These are phyloP conservation scores for Schwanniomyces sp. DNA, from an alignment of 805 yeast genomes.

Conservation along the genomic window DNA sequence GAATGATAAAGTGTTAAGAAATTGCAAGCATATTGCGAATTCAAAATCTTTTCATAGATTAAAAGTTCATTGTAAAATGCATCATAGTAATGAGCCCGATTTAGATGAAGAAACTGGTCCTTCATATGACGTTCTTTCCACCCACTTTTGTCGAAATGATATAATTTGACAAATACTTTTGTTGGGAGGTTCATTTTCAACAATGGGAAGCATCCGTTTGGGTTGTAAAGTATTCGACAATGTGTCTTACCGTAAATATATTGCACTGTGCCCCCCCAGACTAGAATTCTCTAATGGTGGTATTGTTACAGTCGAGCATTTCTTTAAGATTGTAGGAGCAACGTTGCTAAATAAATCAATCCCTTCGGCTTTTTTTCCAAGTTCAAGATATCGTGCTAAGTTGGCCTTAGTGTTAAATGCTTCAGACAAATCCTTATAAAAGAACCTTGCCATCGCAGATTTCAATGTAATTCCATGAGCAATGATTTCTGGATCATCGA, in stretches of 20 bases:
- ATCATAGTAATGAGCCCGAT: too few relatives aligned
- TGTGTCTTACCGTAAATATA: not conserved
- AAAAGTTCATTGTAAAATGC: too few relatives aligned
- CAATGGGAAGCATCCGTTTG: not conserved
- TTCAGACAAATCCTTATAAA: not conserved
- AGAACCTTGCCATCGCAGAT: slow-evolving; percentile 5
- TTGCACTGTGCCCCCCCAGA: not conserved
- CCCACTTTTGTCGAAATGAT: not conserved
- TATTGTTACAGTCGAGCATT: too few relatives aligned
- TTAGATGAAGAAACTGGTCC: too few relatives aligned
- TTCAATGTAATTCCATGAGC: slow-evolving; percentile 3
- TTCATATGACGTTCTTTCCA: not conserved
- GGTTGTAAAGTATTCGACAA: slow-evolving; percentile 1
- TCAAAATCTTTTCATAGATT: too few relatives aligned
- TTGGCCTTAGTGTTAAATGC: not conserved
- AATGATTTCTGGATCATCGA: slow-evolving; percentile 4
- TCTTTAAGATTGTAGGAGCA: too few relatives aligned
- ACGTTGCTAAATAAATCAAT: too few relatives aligned
- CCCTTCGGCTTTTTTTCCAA: not conserved
- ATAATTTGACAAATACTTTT: not conserved
- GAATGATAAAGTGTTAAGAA: too few relatives aligned
- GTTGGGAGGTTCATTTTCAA: not conserved
- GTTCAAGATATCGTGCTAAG: not conserved
- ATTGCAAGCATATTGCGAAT: too few relatives aligned
- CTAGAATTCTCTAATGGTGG: too few relatives aligned